phyloP scores from a whole-genome alignment of 2,329 filamentous ascomycete genomes.

The Dactylellina parvicollis region DNA sequence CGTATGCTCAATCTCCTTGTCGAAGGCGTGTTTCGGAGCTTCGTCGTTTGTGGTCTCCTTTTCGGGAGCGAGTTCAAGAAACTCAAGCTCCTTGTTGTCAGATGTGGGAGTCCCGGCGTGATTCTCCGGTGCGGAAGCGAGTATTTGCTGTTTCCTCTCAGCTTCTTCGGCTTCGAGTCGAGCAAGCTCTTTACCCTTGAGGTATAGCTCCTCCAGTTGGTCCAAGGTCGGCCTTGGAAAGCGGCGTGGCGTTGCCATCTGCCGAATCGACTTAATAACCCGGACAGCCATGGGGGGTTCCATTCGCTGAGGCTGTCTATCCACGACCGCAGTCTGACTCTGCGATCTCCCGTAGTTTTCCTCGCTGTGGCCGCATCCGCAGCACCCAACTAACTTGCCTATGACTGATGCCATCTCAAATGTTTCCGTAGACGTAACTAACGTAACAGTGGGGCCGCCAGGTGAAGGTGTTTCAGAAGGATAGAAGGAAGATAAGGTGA shows the following conservation, averaged over 20 bases:
- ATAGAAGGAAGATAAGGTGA: constrained; percentile 40
- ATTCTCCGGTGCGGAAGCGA: neutral
- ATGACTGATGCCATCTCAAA: constrained; percentile 40
- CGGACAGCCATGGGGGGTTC: constrained; percentile 32
- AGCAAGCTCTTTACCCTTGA: constrained; percentile 45
- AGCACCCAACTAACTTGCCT: constrained; percentile 50
- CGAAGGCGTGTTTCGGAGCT: neutral
- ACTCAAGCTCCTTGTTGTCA: neutral
- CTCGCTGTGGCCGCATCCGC: constrained; percentile 46
- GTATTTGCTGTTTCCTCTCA: constrained; percentile 11
- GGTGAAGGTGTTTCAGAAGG: constrained; percentile 47
- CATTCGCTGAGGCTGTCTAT: constrained; percentile 27
- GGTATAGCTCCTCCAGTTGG: constrained; percentile 42
- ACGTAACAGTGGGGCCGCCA: constrained; percentile 30
- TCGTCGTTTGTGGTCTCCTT: constrained; percentile 1
- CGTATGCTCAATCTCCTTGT: neutral
- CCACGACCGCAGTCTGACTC: constrained; percentile 33
- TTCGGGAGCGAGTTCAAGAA: neutral
- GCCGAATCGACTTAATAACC: constrained; percentile 24
- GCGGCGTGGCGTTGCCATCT: constrained; percentile 16
- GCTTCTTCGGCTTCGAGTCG: constrained; percentile 31
- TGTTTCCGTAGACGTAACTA: constrained; percentile 37
- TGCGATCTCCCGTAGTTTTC: constrained; percentile 20
- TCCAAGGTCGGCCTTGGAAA: constrained; percentile 41
- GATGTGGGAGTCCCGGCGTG: neutral